Evolutionary conservation across 179 eudicot genomes (phyloP).

Genomic region (Beta corolliflora): DNA sequence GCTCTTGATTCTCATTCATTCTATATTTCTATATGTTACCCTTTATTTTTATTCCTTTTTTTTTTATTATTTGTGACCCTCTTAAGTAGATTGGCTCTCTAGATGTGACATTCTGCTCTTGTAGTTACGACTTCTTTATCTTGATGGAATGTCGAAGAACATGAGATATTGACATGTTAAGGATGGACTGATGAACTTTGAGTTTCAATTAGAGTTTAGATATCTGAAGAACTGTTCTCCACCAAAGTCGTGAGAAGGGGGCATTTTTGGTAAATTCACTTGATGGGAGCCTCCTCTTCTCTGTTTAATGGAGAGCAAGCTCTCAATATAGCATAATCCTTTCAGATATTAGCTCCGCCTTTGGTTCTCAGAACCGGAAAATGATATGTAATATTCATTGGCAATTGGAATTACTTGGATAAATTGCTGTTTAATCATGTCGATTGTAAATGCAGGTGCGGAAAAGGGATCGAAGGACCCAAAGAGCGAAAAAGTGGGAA

Average conservation of each 20-base stretch:
- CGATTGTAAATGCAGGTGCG: conserved; percentile 48
- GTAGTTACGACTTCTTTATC: neutral
- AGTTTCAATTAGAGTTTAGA: too few species aligned
- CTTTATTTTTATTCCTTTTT: too few species aligned
- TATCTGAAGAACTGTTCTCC: too few species aligned
- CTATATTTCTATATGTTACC: neutral
- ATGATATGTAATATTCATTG: neutral
- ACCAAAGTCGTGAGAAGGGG: too few species aligned
- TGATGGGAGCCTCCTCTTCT: too few species aligned
- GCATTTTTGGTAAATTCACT: too few species aligned
- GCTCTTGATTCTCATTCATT: neutral
- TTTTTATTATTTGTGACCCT: neutral
- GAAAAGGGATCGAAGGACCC: conserved; percentile 98
- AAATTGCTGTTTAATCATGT: neutral
- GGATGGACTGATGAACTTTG: neutral
- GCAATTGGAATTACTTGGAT: neutral
- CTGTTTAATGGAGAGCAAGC: too few species aligned
- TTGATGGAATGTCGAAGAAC: neutral
- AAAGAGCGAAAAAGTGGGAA: conserved; percentile 76
- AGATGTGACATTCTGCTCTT: neutral
- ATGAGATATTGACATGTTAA: neutral
- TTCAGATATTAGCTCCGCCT: neutral
- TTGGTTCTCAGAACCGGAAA: too few species aligned
- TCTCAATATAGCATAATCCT: neutral
- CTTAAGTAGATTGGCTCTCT: too few species aligned